Evolutionary conservation across 2,329 filamentous ascomycete species (phyloP).

Genomic region (Epichloe sp.): DNA sequence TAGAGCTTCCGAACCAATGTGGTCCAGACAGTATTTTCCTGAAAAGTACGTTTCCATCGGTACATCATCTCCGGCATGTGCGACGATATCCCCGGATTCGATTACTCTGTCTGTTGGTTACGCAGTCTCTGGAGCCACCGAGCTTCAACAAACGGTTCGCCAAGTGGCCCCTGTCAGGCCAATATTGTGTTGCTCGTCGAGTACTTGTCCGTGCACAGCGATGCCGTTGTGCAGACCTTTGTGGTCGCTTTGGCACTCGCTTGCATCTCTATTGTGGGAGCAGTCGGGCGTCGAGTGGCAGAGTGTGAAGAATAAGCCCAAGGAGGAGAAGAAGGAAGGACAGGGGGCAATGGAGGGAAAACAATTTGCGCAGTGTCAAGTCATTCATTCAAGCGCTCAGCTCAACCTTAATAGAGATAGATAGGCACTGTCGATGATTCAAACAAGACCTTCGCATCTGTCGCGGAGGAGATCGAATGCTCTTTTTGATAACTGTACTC

Average conservation of each 20-base stretch:
- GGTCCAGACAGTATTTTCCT: not conserved
- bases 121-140: not conserved
- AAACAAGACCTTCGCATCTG: not conserved
- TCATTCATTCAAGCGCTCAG: not conserved
- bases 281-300: not conserved
- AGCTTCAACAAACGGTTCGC: not conserved
- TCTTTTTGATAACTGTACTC: not conserved
- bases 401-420: not conserved
- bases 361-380: not conserved
- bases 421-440: not conserved
- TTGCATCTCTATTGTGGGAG: not conserved
- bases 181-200: not conserved
- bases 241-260: not conserved
- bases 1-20: not conserved
- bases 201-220: not conserved
- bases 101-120: not conserved
- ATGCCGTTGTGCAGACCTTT: not conserved
- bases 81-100: not conserved
- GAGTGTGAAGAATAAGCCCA: not conserved
- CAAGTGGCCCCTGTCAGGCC: not conserved
- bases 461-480: not conserved
- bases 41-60: not conserved
- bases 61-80: not conserved
- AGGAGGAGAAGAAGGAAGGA: not conserved
- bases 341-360: not conserved